Conservation (phyloP, 208 protist species). For the Novymonas esmeraldas region DNA sequence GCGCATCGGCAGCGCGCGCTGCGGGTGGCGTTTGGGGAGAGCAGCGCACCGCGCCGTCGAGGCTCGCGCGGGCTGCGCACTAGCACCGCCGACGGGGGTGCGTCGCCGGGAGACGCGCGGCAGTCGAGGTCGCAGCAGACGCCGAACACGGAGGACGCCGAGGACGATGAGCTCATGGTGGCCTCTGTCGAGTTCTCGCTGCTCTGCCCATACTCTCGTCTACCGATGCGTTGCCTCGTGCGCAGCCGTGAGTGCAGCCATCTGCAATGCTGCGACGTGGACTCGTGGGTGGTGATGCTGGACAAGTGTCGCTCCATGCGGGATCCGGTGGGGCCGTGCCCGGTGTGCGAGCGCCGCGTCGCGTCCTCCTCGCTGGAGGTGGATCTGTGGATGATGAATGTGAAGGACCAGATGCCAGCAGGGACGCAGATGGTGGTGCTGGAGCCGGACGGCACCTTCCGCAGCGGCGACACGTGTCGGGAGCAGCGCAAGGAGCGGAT, state of each 20-base stretch:
- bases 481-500: slow-evolving; percentile 60
- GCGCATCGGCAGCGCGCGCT: slow-evolving; percentile 65
- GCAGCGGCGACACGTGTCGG: slow-evolving; percentile 72
- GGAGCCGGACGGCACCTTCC: slow-evolving; percentile 72
- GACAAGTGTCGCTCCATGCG: slow-evolving; percentile 80
- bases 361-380: slow-evolving; percentile 78
- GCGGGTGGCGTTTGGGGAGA: slow-evolving; percentile 65
- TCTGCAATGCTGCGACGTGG: slow-evolving; percentile 91
- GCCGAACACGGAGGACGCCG: slow-evolving; percentile 17
- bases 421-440: slow-evolving; percentile 84
- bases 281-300: slow-evolving; percentile 87
- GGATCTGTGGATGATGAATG: slow-evolving; percentile 81
- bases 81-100: background rate
- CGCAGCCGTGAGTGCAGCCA: slow-evolving; percentile 81
- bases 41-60: slow-evolving; percentile 14
- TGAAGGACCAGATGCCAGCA: slow-evolving; percentile 69
- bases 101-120: background rate
- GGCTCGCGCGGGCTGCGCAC: background rate
- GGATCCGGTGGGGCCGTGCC: slow-evolving; percentile 83
- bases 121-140: slow-evolving; percentile 8
- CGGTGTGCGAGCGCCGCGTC: slow-evolving; percentile 83
- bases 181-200: slow-evolving; percentile 89
- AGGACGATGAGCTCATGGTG: slow-evolving; percentile 65
- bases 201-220: slow-evolving; percentile 83
- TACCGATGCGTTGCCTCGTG: slow-evolving; percentile 66